Evolutionary conservation across 2,329 filamentous ascomycete genomes (phyloP), one percentile per base, ranked within the genome.

Genomic region (Colletotrichum karsti): DNA sequence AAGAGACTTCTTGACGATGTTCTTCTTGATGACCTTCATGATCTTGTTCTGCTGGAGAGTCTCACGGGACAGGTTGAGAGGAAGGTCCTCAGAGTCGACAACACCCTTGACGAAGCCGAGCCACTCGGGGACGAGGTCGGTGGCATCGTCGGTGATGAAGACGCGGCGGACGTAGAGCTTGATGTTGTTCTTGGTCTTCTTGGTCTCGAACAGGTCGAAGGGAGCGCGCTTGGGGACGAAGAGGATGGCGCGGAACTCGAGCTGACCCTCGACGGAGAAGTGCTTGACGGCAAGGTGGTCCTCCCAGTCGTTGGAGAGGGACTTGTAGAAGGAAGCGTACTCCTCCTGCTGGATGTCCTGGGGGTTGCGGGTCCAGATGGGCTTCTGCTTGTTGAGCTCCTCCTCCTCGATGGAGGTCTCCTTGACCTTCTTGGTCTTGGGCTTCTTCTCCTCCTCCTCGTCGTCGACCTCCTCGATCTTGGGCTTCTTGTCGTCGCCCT

Each of bases 181-280:
- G 91, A 99, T 98, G 93, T 99, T 99, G 93, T 98, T 99, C 94
- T 99, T 99, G 81, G 95, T 98, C 93, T 98, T 97, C 94, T 99
- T 99, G 82, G 95, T 98, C 93, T 99, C 96, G 83, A 99, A 99
- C 72, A 99, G 93, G 81, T 99, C 96, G 84, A 99, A 99, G 77
- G 96, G 96, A 84, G 96, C 96, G 79, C 96, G 95, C 93, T 99
- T 98, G 82, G 96, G 96, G 63, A 99, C 95, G 88, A 97, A 99
- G 82, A 99, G 94, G 84, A 99, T 97, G 74, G 96, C 96, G 74
- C 95, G 95, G 94, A 99, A 99, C 88, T 99, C 96, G 75, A 99
- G 95, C 89, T 98, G 96, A 91, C 96, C 96, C 89, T 99, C 96
- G 73, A 99, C 96, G 72, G 96, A 99, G 92, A 99, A 99, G 90